phyloP scores from a whole-genome alignment of 2,329 filamentous ascomycete genomes.

The Dothistroma pini region DNA sequence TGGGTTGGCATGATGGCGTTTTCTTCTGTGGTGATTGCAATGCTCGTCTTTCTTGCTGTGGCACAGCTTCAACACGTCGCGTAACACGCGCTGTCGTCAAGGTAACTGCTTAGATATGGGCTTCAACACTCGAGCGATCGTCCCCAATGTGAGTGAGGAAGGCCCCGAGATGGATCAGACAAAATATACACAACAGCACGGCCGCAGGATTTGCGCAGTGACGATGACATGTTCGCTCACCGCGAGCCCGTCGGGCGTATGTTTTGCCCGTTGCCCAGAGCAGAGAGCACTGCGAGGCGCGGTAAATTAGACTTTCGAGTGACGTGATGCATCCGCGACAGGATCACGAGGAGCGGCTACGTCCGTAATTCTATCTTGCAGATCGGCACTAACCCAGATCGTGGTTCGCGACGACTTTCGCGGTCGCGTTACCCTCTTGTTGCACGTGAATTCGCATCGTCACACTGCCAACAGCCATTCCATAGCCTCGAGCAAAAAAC shows the following conservation, averaged over 20 bases:
- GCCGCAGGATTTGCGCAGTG: not conserved
- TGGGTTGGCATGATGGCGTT: conserved; percentile 8
- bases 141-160: no score
- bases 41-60: no score
- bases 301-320: not conserved
- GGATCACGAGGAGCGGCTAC: not conserved
- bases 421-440: not conserved
- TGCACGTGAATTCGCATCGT: not conserved
- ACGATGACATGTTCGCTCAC: not conserved
- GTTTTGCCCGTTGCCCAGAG: not conserved
- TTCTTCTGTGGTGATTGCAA: not conserved
- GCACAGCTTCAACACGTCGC: no score
- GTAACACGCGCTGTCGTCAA: no score
- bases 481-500: not conserved
- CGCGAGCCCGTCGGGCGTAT: not conserved
- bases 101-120: no score
- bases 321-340: not conserved
- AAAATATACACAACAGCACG: not conserved
- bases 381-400: not conserved
- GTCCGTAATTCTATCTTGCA: not conserved
- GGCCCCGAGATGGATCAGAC: no score
- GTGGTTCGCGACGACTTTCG: not conserved
- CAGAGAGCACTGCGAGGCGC: not conserved
- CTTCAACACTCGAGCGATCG: not conserved
- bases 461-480: not conserved